Percentiles rank a stretch among this genome's conserved stretches.
Conservation (phyloP, 1,284 basidiomycete genomes). For the Porogramme epimiltina region DNA sequence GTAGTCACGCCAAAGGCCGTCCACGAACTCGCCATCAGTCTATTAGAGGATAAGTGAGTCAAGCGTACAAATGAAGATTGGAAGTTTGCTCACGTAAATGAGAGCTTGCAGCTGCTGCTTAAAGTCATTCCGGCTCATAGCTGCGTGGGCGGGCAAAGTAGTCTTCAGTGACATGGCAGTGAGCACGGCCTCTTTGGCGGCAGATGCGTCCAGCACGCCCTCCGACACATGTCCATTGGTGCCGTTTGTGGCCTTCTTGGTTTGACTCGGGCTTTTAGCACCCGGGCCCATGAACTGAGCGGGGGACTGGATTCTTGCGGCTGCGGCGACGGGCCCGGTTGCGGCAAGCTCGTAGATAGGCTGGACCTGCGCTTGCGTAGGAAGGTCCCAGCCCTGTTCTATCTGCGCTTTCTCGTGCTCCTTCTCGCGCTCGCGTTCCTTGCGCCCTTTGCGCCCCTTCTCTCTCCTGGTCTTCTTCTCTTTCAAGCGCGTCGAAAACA, state of each 20-base stretch:
- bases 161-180: constrained; percentile 27
- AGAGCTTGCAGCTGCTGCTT: constrained; percentile 66
- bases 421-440: constrained; percentile 41
- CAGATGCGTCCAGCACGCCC: constrained; percentile 12
- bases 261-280: background rate
- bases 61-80: no score
- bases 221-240: constrained; percentile 12
- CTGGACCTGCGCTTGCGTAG: constrained; percentile 27
- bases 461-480: constrained; percentile 33
- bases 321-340: constrained; percentile 10
- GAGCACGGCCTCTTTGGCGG: constrained; percentile 33
- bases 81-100: constrained; percentile 56
- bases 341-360: constrained; percentile 10
- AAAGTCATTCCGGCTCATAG: constrained; percentile 61
- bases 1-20: constrained; percentile 24
- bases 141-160: constrained; percentile 5
- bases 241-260: constrained; percentile 5
- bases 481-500: constrained; percentile 43
- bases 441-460: constrained; percentile 37
- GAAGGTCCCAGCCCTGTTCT: constrained; percentile 62
- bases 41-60: constrained; percentile 1
- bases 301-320: background rate
- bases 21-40: constrained; percentile 26
- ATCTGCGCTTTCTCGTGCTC: constrained; percentile 53
- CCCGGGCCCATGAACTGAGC: background rate